A percentile compares a stretch with the other conserved stretches of the same genome.
Conservation (phyloP, 345 rosid genomes). For the Nephelium lappaceum region DNA sequence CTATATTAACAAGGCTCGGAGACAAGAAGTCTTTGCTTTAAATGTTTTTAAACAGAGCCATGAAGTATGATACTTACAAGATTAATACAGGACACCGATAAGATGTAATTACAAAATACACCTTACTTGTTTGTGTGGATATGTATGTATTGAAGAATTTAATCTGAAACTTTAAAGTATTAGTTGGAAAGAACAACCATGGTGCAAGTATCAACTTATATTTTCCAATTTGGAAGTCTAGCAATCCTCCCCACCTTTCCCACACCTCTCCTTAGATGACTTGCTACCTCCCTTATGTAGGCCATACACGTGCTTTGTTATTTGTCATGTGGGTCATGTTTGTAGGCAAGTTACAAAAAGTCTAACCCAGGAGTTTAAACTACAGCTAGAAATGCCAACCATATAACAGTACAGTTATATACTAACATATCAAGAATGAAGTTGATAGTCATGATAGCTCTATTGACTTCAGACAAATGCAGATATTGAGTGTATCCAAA, state of each 20-base stretch:
- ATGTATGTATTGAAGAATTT: background rate
- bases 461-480: background rate
- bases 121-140: background rate
- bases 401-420: background rate
- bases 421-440: background rate
- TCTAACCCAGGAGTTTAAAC: background rate
- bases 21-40: background rate
- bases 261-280: too few species aligned
- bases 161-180: background rate
- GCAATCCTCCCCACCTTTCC: background rate
- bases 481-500: background rate
- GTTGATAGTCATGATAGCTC: background rate
- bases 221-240: background rate
- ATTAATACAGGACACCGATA: background rate
- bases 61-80: background rate
- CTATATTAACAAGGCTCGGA: background rate
- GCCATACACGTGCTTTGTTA: too few species aligned
- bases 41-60: background rate
- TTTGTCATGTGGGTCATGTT: too few species aligned
- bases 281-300: too few species aligned
- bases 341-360: too few species aligned
- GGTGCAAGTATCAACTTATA: background rate
- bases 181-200: background rate
- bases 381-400: background rate
- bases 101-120: background rate